A percentile compares a stretch with the other conserved stretches of the same genome.
These are phyloP conservation scores for Xylogone sp. DNA, from an alignment of 2,329 filamentous ascomycete genomes.

Conservation along the genomic window DNA sequence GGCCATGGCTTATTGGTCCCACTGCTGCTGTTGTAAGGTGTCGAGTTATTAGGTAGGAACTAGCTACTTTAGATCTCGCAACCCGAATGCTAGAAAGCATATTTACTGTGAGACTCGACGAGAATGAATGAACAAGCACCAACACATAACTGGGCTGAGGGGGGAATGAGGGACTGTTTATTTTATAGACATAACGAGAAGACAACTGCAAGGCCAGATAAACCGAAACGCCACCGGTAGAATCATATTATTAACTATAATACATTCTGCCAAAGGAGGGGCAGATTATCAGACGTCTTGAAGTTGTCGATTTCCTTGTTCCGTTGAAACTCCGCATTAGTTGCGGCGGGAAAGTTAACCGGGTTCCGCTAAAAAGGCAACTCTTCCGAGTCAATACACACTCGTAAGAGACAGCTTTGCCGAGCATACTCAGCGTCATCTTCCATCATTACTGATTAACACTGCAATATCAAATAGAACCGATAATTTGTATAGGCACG, in stretches of 20 bases:
- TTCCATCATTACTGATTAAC: too few species aligned
- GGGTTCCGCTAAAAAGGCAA: background rate
- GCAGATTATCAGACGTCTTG: background rate
- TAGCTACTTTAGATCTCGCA: background rate
- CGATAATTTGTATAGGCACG: too few species aligned
- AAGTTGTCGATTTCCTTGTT: background rate
- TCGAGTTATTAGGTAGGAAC: background rate
- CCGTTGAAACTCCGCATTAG: background rate
- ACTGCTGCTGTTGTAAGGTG: background rate
- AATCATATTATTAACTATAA: background rate
- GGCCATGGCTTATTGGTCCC: background rate
- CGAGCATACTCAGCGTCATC: too few species aligned
- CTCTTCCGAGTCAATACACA: too few species aligned
- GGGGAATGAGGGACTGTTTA: too few species aligned
- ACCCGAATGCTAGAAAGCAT: background rate
- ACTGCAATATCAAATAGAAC: too few species aligned
- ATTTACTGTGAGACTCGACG: background rate
- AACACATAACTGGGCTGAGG: too few species aligned
- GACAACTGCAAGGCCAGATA: background rate
- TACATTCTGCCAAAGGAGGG: background rate
- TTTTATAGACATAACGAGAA: too few species aligned
- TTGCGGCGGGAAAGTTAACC: background rate
- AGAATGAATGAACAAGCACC: background rate
- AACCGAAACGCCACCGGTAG: background rate
- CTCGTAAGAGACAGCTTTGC: too few species aligned